Conservation (phyloP, 441 rosid genomes). For the Populus hybrid region DNA sequence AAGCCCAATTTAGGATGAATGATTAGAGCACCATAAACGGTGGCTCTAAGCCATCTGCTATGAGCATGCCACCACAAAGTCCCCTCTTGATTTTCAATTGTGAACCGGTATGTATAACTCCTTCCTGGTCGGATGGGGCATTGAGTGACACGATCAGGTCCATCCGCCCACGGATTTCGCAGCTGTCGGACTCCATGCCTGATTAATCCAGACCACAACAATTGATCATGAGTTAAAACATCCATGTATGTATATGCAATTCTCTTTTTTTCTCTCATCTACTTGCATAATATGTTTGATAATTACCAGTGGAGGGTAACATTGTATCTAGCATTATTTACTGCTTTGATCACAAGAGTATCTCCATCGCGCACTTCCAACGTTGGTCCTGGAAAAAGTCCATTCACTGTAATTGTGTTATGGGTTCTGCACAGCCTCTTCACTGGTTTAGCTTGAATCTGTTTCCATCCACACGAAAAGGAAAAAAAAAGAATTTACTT, state of each 20-base stretch:
- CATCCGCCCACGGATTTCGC: conserved; percentile 92
- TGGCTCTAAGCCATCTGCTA: conserved; percentile 88
- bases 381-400: conserved; percentile 85
- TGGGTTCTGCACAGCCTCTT: conserved; percentile 95
- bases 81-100: conserved; percentile 79
- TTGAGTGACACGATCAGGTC: conserved; percentile 85
- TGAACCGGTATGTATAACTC: conserved; percentile 74
- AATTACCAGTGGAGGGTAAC: conserved; percentile 81
- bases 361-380: conserved; percentile 71
- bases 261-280: background rate
- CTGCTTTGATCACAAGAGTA: conserved; percentile 58
- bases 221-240: background rate
- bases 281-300: background rate
- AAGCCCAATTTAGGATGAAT: conserved; percentile 61
- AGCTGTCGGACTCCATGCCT: conserved; percentile 90
- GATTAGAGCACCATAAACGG: conserved; percentile 85
- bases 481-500: background rate
- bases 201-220: background rate
- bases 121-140: conserved; percentile 84
- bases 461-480: conserved; percentile 14
- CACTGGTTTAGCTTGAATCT: conserved; percentile 80
- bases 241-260: background rate
- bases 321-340: conserved; percentile 64
- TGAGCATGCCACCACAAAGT: conserved; percentile 99
- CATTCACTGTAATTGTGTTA: conserved; percentile 75